Conservation (phyloP, 257 asterid species). For the Mentha longifolia region DNA sequence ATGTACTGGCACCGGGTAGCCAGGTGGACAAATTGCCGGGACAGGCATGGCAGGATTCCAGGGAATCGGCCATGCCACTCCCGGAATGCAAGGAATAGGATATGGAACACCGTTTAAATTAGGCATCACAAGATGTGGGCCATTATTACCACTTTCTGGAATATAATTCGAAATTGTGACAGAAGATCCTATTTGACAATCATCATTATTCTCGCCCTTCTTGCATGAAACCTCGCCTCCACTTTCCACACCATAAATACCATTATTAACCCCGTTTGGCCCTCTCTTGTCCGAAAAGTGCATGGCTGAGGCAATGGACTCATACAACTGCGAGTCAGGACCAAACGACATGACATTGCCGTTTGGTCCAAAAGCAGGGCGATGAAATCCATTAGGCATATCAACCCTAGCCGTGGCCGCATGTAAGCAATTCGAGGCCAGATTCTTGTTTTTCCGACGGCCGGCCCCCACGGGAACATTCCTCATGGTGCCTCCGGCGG, state of each 20-base stretch:
- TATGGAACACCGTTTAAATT: slow-evolving; percentile 50
- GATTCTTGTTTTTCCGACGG: slow-evolving; percentile 75
- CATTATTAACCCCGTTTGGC: slow-evolving; percentile 29
- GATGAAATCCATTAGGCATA: slow-evolving; percentile 46
- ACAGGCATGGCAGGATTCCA: slow-evolving; percentile 55
- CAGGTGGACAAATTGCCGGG: slow-evolving; percentile 60
- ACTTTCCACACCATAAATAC: neutral
- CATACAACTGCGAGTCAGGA: slow-evolving; percentile 49
- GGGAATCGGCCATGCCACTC: slow-evolving; percentile 66
- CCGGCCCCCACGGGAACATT: slow-evolving; percentile 94
- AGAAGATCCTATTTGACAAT: slow-evolving; percentile 51
- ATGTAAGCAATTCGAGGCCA: slow-evolving; percentile 58
- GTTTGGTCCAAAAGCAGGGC: slow-evolving; percentile 51
- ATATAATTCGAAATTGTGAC: slow-evolving; percentile 39
- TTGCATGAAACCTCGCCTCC: neutral
- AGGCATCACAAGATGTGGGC: slow-evolving; percentile 43
- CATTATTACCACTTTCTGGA: slow-evolving; percentile 36
- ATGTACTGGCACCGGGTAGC: slow-evolving; percentile 59
- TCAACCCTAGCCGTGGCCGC: slow-evolving; percentile 44
- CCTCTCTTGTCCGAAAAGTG: slow-evolving; percentile 46
- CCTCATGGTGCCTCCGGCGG: slow-evolving; percentile 97
- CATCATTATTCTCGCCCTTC: slow-evolving; percentile 48
- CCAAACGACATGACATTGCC: slow-evolving; percentile 76
- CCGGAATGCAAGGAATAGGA: slow-evolving; percentile 62
- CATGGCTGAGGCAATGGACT: slow-evolving; percentile 59